Evolutionary conservation across 805 yeast genomes (phyloP).

Genomic region (Clavispora vitiphila): DNA sequence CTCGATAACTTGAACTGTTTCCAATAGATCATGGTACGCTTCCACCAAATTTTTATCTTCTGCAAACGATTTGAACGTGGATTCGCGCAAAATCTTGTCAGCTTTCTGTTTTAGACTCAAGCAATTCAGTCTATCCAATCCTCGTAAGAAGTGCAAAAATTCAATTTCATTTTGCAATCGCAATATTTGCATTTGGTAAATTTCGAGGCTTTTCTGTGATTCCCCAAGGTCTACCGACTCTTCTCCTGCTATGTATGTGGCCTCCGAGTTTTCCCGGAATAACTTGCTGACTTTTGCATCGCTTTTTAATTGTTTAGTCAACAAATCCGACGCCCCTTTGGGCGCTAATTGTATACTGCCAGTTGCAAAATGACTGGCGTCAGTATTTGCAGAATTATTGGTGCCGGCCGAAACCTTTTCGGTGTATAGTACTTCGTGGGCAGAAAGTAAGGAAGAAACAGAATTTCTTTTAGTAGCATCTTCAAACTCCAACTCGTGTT

Average conservation of each 20-base stretch:
- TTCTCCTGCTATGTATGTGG: background rate
- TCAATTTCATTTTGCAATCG: conserved; percentile 57
- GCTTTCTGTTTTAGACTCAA: conserved; percentile 9
- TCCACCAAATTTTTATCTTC: background rate
- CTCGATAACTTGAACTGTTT: conserved; percentile 9
- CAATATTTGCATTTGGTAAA: conserved; percentile 54
- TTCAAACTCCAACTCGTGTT: background rate
- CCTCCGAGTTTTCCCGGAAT: background rate
- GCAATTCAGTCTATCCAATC: conserved; percentile 24
- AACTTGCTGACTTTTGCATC: conserved; percentile 4
- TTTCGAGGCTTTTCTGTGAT: conserved; percentile 23
- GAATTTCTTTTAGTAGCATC: background rate
- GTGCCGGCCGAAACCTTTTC: background rate
- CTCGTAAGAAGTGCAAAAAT: conserved; percentile 50
- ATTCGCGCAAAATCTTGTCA: background rate
- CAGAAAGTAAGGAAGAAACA: conserved; percentile 11
- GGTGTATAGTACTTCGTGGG: conserved; percentile 27
- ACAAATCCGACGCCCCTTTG: conserved; percentile 10
- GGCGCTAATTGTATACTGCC: conserved; percentile 7
- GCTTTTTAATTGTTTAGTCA: conserved; percentile 5
- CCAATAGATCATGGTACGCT: background rate
- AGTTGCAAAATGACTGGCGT: conserved; percentile 1
- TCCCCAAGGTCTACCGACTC: background rate
- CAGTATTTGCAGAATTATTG: background rate
- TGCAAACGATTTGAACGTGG: background rate